Base-by-base conservation (phyloP, 192 early-diverging fungal genomes). In the Piromyces sp. region DNA sequence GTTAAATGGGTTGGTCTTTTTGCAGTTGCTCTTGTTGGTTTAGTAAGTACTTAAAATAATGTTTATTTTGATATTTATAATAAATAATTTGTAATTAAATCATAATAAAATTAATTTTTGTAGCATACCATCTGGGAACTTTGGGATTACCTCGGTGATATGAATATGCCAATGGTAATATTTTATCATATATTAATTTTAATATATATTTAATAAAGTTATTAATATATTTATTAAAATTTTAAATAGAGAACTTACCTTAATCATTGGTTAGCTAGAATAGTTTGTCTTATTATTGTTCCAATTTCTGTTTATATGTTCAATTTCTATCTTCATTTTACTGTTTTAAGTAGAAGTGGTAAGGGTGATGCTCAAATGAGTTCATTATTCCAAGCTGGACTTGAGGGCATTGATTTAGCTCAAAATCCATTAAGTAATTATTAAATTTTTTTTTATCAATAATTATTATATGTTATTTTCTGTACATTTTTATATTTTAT, bases 1-100 rank as follows among this genome's bases (percentile, higher is more conserved):
- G 91, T 96, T 31, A 99, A 99, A 87, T 99, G 97, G 98, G 95
- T 99, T 33, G 98, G 98, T 0, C 84, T 97, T 29, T 95, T 99
- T 86, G 91, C 92, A 31, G 93, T 96, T 16, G 96, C 95, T 7
- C 85, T 79, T 81, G 81, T 81, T 37, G 81, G 81, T 79, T 30
- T 81, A 68, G 51, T 68, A 68, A 68, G 51, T 68, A 68, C n/a
- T n/a, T n/a, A n/a, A n/a, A n/a, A n/a, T n/a, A n/a, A n/a, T n/a
- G n/a, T n/a, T n/a, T n/a, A n/a, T n/a, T n/a, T n/a, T n/a, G n/a
- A n/a, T n/a, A n/a, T n/a, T n/a, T n/a, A n/a, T n/a, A n/a, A n/a
- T n/a, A n/a, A n/a, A n/a, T n/a, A n/a, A n/a, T n/a, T n/a, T n/a
- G n/a, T n/a, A n/a, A n/a, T n/a, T n/a, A n/a, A n/a, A n/a, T n/a